Percentiles rank a stretch among this genome's conserved stretches.
Conservation (phyloP, 1,284 basidiomycete genomes). For the Ganoderma multipileum region DNA sequence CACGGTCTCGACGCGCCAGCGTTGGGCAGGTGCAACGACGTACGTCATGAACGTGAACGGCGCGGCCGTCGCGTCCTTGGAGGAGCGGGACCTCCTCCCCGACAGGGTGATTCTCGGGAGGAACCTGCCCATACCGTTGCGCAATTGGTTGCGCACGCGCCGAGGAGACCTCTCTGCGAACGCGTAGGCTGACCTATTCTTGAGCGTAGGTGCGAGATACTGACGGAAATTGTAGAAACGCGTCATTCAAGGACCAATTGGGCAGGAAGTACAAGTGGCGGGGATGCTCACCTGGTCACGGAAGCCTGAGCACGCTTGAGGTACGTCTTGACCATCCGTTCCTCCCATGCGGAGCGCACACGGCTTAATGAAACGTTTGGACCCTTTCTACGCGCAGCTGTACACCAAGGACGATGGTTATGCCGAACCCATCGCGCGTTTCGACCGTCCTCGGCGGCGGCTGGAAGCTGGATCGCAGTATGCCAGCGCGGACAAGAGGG, state of each 20-base stretch:
- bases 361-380: neutral
- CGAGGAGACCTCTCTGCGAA: constrained; percentile 38
- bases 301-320: neutral
- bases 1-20: constrained; percentile 44
- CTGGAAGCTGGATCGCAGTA: neutral
- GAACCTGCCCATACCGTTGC: constrained; percentile 30
- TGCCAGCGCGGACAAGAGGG: neutral
- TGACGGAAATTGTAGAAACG: neutral
- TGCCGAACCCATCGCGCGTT: neutral
- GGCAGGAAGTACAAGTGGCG: constrained; percentile 48
- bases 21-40: constrained; percentile 38
- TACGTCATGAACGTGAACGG: constrained; percentile 38
- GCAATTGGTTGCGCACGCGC: constrained; percentile 51
- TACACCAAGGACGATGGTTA: constrained; percentile 4
- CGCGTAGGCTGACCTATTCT: neutral
- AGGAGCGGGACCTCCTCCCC: constrained; percentile 32
- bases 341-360: constrained; percentile 1
- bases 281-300: neutral
- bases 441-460: neutral
- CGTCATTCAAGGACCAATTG: constrained; percentile 40
- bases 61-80: constrained; percentile 31
- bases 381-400: neutral
- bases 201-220: neutral
- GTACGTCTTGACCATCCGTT: neutral
- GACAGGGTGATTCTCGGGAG: constrained; percentile 29